Conservation (phyloP, 208 protist species). For the Spongospora subterranea region DNA sequence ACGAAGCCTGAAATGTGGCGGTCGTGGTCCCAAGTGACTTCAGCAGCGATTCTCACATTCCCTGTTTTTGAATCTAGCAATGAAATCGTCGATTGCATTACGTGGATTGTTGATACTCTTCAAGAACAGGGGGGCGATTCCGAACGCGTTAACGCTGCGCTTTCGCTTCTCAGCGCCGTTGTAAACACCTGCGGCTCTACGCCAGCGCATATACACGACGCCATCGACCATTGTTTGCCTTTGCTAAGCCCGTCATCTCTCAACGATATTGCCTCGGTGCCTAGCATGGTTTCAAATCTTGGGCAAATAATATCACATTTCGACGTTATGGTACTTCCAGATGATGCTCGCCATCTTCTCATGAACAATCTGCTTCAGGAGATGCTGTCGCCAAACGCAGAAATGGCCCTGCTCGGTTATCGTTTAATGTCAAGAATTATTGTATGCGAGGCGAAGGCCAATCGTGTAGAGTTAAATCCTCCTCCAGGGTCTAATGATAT, state of each 20-base stretch:
- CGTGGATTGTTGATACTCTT: not conserved
- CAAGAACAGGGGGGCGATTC: not conserved
- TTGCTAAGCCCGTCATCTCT: not conserved
- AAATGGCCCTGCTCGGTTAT: not conserved
- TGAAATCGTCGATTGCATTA: not conserved
- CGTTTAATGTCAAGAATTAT: not conserved
- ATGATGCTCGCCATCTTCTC: not conserved
- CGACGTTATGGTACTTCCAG: not conserved
- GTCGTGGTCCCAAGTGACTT: not conserved
- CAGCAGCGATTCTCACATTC: not conserved
- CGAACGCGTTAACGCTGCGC: not conserved
- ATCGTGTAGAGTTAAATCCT: not conserved
- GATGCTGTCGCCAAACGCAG: not conserved
- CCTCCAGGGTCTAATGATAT: not conserved
- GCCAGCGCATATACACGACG: not conserved
- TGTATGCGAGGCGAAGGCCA: not conserved
- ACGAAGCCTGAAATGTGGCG: not conserved
- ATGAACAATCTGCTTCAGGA: not conserved
- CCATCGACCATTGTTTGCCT: constrained; percentile 21
- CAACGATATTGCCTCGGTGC: not conserved
- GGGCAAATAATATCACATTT: not conserved
- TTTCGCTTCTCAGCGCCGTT: not conserved
- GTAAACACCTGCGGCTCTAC: not conserved
- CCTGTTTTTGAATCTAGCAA: not conserved
- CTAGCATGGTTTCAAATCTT: not conserved